Evolutionary conservation across 2,329 filamentous ascomycete species (phyloP), one percentile per base, ranked within the genome.

Genomic region (Colletotrichum gigasporum): DNA sequence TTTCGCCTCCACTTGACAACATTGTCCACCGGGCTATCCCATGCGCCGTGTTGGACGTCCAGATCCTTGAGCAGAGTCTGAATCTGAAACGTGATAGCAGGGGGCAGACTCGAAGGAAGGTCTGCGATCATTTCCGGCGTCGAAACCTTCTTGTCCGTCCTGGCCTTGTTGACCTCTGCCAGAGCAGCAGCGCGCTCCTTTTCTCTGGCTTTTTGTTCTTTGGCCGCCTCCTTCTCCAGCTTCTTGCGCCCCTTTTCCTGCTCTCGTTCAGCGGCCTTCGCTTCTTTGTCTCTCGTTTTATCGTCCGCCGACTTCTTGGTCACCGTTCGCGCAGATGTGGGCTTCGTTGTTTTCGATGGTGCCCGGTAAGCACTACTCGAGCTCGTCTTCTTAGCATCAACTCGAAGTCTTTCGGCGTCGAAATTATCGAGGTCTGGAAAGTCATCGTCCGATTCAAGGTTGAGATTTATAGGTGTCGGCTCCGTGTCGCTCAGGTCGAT

Each of bases 71-170:
- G 78, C n/a, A 89, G 76, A 1, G 79, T 74, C 56, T 83, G 76
- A 5, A 85, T 74, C 47, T 85, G 83, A 2, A 80, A 74, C 22
- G 73, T 79, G 22, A 83, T 72, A 0, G 76, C 79, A 0, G 81
- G 74, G 20, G 84, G 76, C 1, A 95, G 77, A 2, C 82, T 83
- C 0, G 78, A 76, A 0, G 91, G 85, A 22, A 95, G 79, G 69
- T 92, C 87, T 2, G 93, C 83, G 52, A 95, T 89, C 91, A 96
- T 95, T 74, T 96, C 91, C 0, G 85, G 85, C 0, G 88, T 86
- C 0, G 91, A 91, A 0, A 89, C 79, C 69, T 92, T 93, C 77
- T 92, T 93, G 76, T 93, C 89, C 0, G 87, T 88, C 53, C 88
- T 87, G 9, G 90, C 78, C 71, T 90, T 93, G 76, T 95, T 95